Evolutionary conservation across 2,329 filamentous ascomycete species (phyloP), one percentile per base, ranked within the genome.

Genomic region (Penicillium brevicompactum): DNA sequence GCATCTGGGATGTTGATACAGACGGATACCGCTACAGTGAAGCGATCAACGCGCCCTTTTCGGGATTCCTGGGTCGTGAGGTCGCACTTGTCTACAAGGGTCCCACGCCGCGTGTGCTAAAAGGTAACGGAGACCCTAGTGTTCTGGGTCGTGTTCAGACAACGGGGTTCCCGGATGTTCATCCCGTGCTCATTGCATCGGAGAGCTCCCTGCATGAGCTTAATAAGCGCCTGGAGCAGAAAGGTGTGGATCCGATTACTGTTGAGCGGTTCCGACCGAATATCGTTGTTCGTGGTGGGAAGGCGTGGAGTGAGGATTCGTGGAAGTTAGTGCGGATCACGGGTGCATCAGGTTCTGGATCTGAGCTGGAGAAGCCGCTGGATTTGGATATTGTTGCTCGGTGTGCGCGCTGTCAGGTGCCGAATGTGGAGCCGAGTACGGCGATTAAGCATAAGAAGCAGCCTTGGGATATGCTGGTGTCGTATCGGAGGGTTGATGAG

Each of bases 371-470:
- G 5, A 22, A 32, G 5, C 61, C 73, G 0, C 66, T 84, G 9
- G 75, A 76, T 22, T 62, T 87, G 32, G 85, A 87, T 67, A 78
- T 86, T 30, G 79, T 84, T 16, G 82, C 83, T 27, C 74, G 84
- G 3, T 87, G 85, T 64, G 79, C 84, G 32, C 72, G 85, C 18
- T 87, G 85, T 57, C 83, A 83, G 58, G 84, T 87, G 2, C 85
- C 85, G 6, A 87, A 87, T 68, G 85, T 87, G n/a, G 72, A 87
- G 61, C 84, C 84, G 0, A 79, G 82, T n/a, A 85, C 84, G 5
- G 85, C 81, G 8, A 77, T 80, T 55, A 84, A 84, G 69, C 76
- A 87, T 64, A 75, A 78, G 48, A 78, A 77, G 46, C 78, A 87
- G 74, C 85, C 85, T 6, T 87, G 84, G 85, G 79, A 86, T 63